These are phyloP conservation scores for Cylindrodendrum hubeiense DNA, from an alignment of 2,329 filamentous ascomycete species.

Conservation along the genomic window DNA sequence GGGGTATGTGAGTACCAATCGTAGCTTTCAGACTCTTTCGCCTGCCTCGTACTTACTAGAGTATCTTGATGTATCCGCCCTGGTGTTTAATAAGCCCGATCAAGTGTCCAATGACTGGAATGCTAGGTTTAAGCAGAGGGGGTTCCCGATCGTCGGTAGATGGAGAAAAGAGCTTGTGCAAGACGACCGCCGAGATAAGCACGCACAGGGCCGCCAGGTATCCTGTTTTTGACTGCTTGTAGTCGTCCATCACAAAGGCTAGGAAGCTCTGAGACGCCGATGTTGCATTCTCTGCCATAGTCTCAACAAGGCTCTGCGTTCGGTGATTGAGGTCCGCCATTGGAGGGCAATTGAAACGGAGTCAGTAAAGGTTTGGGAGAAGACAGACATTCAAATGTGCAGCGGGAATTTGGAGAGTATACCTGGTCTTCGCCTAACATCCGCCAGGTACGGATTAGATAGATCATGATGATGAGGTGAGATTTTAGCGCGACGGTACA, in stretches of 20 bases:
- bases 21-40: not conserved
- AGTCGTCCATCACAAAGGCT: constrained; percentile 3
- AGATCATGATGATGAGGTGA: not conserved
- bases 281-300: not conserved
- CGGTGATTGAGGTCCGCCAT: not conserved
- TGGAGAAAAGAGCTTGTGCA: constrained; percentile 24
- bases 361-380: not conserved
- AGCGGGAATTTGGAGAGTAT: not conserved
- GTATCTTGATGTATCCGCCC: constrained; percentile 23
- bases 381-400: not conserved
- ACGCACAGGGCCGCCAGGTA: constrained; percentile 19
- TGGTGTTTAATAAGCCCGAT: constrained; percentile 49
- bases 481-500: not conserved
- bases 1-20: not conserved
- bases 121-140: constrained; percentile 21
- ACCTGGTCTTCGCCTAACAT: not conserved
- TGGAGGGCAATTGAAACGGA: not conserved
- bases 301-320: not conserved
- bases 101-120: constrained; percentile 53
- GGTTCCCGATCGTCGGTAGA: constrained; percentile 22
- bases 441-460: not conserved
- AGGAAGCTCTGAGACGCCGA: constrained; percentile 13
- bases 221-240: constrained; percentile 20
- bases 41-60: constrained; percentile 32
- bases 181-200: not conserved